A percentile compares a stretch with the other conserved stretches of the same genome.
These are phyloP conservation scores for Diaporthe aspalathi DNA, from an alignment of 2,329 filamentous ascomycete species.

Conservation along the genomic window DNA sequence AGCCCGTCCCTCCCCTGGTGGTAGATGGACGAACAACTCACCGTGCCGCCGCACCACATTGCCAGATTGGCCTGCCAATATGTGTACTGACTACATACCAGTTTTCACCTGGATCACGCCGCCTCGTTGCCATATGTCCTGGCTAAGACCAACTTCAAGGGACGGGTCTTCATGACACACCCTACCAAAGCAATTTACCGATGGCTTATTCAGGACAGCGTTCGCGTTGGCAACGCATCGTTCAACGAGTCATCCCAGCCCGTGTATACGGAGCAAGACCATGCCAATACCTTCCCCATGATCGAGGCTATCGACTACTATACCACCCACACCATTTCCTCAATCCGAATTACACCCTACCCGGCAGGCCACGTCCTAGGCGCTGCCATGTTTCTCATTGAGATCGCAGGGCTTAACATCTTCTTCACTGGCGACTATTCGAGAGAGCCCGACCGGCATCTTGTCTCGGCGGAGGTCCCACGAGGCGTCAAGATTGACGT, in stretches of 20 bases:
- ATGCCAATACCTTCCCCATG: conserved; percentile 89
- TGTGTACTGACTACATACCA: conserved; percentile 53
- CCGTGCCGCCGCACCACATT: not conserved
- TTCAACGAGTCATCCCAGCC: conserved; percentile 75
- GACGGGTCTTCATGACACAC: conserved; percentile 98
- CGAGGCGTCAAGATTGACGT: conserved; percentile 92
- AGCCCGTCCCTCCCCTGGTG: conserved; percentile 31
- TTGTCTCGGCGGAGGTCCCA: conserved; percentile 93
- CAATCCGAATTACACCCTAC: conserved; percentile 95
- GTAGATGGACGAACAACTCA: conserved; percentile 33
- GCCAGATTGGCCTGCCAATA: conserved; percentile 7
- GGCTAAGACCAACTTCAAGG: conserved; percentile 97
- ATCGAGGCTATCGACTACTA: conserved; percentile 99
- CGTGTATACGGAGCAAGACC: conserved; percentile 95
- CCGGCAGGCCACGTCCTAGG: conserved; percentile 98
- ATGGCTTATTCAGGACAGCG: conserved; percentile 97
- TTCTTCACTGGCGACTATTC: conserved; percentile 99
- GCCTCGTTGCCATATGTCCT: conserved; percentile 97
- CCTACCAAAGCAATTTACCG: conserved; percentile 99
- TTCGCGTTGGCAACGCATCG: conserved; percentile 83
- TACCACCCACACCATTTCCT: conserved; percentile 96
- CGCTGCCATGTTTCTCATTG: conserved; percentile 97
- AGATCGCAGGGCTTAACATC: conserved; percentile 96
- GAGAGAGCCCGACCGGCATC: conserved; percentile 91
- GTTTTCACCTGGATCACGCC: conserved; percentile 99